A percentile compares a stretch with the other conserved stretches of the same genome.
Evolutionary conservation across 768 basidiomycete genomes (phyloP).

Genomic region (Hygrophorus russula): DNA sequence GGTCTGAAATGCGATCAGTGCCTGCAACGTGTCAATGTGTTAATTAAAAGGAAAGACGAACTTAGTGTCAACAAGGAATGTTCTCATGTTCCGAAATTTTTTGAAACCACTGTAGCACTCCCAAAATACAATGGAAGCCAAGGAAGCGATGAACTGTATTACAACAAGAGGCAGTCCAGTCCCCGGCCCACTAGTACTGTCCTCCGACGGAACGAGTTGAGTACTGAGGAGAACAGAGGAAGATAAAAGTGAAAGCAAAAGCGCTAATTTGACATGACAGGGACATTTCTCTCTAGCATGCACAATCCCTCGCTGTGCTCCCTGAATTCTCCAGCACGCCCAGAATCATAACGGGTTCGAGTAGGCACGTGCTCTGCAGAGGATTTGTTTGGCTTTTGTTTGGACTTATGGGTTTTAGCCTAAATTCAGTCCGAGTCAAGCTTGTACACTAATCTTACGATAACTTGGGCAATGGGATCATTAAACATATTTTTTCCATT

Average conservation of each 20-base stretch:
- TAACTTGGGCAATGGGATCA: too few species aligned
- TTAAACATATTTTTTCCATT: constrained; percentile 62
- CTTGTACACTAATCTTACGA: too few species aligned
- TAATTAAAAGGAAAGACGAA: constrained; percentile 17
- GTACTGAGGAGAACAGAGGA: constrained; percentile 52
- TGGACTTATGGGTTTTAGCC: neutral
- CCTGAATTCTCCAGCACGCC: constrained; percentile 32
- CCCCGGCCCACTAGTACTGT: constrained; percentile 13
- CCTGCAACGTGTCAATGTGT: constrained; percentile 6
- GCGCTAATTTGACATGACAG: constrained; percentile 59
- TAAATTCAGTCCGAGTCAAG: too few species aligned
- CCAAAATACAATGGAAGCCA: constrained; percentile 43
- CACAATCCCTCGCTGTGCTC: constrained; percentile 65
- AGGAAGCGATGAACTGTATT: constrained; percentile 40
- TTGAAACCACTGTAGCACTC: constrained; percentile 51
- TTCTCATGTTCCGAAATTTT: constrained; percentile 45
- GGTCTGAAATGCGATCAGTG: constrained; percentile 21
- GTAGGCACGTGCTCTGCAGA: constrained; percentile 16
- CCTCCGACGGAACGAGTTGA: constrained; percentile 39
- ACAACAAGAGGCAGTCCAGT: constrained; percentile 37
- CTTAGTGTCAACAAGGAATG: constrained; percentile 52
- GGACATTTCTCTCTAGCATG: constrained; percentile 69
- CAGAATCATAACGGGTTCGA: neutral
- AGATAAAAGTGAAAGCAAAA: constrained; percentile 51
- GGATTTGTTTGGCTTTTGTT: neutral